Base-by-base conservation (phyloP, 805 yeast species). In the Candida maris region DNA sequence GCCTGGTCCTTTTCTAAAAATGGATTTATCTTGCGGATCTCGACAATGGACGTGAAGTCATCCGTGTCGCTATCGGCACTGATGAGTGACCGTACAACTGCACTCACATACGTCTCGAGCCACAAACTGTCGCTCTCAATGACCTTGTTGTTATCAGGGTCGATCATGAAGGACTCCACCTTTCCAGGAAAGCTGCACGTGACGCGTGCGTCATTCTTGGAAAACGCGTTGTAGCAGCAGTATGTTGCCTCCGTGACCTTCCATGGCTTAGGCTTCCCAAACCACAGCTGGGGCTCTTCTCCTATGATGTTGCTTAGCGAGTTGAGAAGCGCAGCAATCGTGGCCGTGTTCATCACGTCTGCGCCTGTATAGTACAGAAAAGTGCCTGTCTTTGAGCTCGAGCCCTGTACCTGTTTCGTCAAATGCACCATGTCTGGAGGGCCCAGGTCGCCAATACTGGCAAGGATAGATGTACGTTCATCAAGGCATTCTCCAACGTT, bases 21-120 rank as follows among this genome's bases (percentile, higher is more conserved):
- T 4, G 97, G 97, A 50, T 87, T 83, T 38, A 86, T 69, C 41
- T 82, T 78, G 46, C 96, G 75, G 25, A 93, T 82, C 55, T 89
- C 95, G 7, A 88, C 95, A 38, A 93, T 72, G 34, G 75, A 71
- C 30, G 71, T 68, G 52, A 65, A 83, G 64, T 62, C 81, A 59
- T 84, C 91, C 64, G 58, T 45, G 34, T 87, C 95, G 34, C 85
- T 87, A 45, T 77, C 85, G 5, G 74, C 58, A 19, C 77, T 77
- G 38, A 87, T 63, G 28, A 93, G 59, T 6, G 89, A 66, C 51
- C 98, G 73, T 17, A 87, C 78, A 44, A 88, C 71, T 2, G 88
- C 81, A 52, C 87, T 70, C 45, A 80, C 68, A 53, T 70, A 80
- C 1, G 86, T 75, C 65, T 85, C 75, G 37, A 67, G 55, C 88